Conservation (phyloP, 129 eudicot species). For the Calendula officinalis region DNA sequence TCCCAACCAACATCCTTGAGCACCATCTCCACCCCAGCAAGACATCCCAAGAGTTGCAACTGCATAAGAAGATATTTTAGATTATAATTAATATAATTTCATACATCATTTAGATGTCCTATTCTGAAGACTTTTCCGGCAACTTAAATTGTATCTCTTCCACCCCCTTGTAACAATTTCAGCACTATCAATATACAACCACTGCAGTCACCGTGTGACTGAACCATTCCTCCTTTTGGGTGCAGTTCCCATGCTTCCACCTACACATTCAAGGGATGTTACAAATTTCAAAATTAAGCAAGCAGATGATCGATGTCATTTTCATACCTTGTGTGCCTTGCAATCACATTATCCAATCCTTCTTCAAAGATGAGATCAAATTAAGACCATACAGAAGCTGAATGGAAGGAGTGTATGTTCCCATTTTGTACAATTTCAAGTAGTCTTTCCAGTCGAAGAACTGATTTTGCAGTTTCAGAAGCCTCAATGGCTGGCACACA, state of each 20-base stretch:
- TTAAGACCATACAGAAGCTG: conserved; percentile 88
- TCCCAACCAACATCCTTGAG: conserved; percentile 97
- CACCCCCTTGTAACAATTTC: conserved; percentile 83
- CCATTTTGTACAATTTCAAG: conserved; percentile 93
- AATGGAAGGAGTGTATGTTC: conserved; percentile 96
- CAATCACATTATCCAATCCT: conserved; percentile 93
- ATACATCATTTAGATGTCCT: conserved; percentile 97
- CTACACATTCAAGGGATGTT: conserved; percentile 44
- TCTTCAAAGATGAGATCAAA: conserved; percentile 95
- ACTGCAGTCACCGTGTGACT: conserved; percentile 98
- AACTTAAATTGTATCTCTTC: conserved; percentile 86
- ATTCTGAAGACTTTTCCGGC: conserved; percentile 98
- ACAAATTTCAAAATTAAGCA: too few species aligned
- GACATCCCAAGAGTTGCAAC: conserved; percentile 96
- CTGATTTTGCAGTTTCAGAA: conserved; percentile 76
- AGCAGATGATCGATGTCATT: too few species aligned
- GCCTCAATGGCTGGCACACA: conserved; percentile 96
- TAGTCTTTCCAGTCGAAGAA: conserved; percentile 98
- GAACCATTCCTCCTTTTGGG: conserved; percentile 89
- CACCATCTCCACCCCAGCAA: conserved; percentile 98
- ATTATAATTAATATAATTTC: too few species aligned
- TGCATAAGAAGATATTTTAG: too few species aligned
- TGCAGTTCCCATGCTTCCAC: conserved; percentile 99
- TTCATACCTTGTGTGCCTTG: conserved; percentile 86
- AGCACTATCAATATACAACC: conserved; percentile 75